Evolutionary conservation across 2,329 filamentous ascomycete genomes (phyloP).

Genomic region (Ophiognomonia clavigignenti-juglandacearum): DNA sequence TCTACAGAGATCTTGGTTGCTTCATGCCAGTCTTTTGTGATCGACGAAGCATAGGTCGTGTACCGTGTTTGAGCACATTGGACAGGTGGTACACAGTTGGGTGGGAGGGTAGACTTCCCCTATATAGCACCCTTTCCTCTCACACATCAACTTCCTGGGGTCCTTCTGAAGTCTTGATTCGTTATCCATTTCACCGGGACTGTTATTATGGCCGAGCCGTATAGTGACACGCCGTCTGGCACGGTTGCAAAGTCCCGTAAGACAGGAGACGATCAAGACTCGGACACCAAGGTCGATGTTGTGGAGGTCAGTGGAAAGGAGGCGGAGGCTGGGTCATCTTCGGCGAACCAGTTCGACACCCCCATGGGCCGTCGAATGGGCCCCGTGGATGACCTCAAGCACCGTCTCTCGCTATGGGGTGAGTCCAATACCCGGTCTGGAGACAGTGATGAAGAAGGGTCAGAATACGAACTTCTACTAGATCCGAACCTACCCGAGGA

Average conservation of each 20-base stretch:
- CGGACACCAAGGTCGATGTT: conserved; percentile 22
- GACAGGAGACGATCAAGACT: conserved; percentile 23
- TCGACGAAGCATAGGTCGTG: conserved; percentile 9
- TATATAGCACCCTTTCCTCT: conserved; percentile 20
- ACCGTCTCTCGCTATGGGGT: conserved; percentile 36
- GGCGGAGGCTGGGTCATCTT: conserved; percentile 18
- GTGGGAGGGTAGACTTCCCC: conserved; percentile 14
- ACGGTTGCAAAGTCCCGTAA: conserved; percentile 22
- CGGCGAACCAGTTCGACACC: conserved; percentile 12
- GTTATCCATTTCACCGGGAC: conserved; percentile 17
- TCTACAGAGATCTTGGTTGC: conserved; percentile 8
- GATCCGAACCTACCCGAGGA: conserved; percentile 46
- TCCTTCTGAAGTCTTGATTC: conserved; percentile 16
- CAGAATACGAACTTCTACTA: conserved; percentile 52
- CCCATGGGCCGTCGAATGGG: conserved; percentile 15
- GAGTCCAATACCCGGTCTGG: conserved; percentile 31
- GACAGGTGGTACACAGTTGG: conserved; percentile 6
- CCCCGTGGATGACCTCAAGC: conserved; percentile 29
- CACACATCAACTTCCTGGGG: neutral
- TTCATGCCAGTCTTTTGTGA: conserved; percentile 21
- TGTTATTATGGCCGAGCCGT: conserved; percentile 26
- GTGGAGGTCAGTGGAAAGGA: conserved; percentile 26
- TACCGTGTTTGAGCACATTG: conserved; percentile 7
- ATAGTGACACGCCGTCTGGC: conserved; percentile 28
- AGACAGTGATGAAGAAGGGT: conserved; percentile 39